Evolutionary conservation across 345 rosid genomes (phyloP).

Genomic region (Hirschfeldia incana): DNA sequence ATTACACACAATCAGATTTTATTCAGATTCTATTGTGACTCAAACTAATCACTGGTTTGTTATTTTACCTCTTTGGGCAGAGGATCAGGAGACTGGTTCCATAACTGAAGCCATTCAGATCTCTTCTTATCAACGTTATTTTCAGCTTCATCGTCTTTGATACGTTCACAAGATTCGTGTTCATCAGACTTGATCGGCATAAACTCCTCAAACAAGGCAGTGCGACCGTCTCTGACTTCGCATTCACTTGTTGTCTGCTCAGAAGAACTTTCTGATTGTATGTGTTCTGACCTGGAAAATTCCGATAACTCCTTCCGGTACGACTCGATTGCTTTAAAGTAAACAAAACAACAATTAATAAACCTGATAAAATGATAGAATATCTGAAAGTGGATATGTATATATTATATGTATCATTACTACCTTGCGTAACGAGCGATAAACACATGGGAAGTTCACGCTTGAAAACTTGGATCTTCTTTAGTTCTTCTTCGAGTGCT

Average conservation of each 20-base stretch:
- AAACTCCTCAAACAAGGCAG: slow-evolving; percentile 70
- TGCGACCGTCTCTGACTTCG: slow-evolving; percentile 27
- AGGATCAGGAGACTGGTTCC: slow-evolving; percentile 83
- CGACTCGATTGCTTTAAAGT: slow-evolving; percentile 61
- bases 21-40: not conserved
- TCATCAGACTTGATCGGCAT: slow-evolving; percentile 52
- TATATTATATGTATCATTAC: not conserved
- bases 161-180: slow-evolving; percentile 21
- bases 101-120: slow-evolving; percentile 95
- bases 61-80: slow-evolving; percentile 30
- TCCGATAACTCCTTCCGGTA: slow-evolving; percentile 70
- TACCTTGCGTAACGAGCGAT: slow-evolving; percentile 85
- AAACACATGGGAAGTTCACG: slow-evolving; percentile 93
- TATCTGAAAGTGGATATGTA: not conserved
- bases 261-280: slow-evolving; percentile 64
- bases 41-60: not conserved
- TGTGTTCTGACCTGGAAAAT: slow-evolving; percentile 49
- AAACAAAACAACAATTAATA: not conserved
- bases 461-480: slow-evolving; percentile 81
- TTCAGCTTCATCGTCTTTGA: slow-evolving; percentile 21
- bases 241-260: slow-evolving; percentile 69
- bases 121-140: slow-evolving; percentile 45
- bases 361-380: not conserved
- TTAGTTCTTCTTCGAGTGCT: slow-evolving; percentile 72
- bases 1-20: not conserved